Base-by-base conservation (phyloP, 192 early-diverging fungal genomes). In the Coemansia sp. region DNA sequence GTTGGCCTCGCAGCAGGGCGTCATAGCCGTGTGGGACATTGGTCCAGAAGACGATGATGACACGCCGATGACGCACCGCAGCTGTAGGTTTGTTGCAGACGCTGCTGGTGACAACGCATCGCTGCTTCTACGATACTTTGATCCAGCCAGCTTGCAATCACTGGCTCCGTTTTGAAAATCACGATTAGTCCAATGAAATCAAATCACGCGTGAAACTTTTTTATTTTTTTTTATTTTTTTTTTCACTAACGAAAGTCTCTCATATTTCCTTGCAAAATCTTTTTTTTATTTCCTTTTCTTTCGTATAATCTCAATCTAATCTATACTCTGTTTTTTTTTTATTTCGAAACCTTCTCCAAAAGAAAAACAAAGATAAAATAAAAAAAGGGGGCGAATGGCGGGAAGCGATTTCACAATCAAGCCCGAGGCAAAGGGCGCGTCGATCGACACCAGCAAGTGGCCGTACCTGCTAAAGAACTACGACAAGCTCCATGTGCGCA, bases 391-490 rank as follows among this genome's bases (percentile, higher is more conserved):
- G 29, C 29, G 29, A 33, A 71, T 71, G 78, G 67, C 59, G 10
- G 52, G 22, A 11, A 63, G 40, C 11, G 79, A 82, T 46, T 82
- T 66, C 70, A 54, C 62, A 50, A 97, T 99, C 79, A 95, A 99
- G 84, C 97, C 97, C 25, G 79, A 87, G 65, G 73, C 84, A 38
- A 69, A 84, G 52, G 90, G 89, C 13, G 87, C 96, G 19, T 73
- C 91, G 32, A 81, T 99, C 56, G 91, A 98, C 74, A 93, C 97
- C 23, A 91, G 93, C 41, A 84, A 90, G 70, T 99, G 97, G 97
- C 97, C 97, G 43, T 87, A 98, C 63, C 85, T 99, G 63, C 83
- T 99, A 70, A 97, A 98, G 89, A 94, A 95, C 88, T 98, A 90
- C 81, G 95, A 98, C 84, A 93, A 95, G 83, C 88, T 99, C 66